Evolutionary conservation across 1,284 basidiomycete species (phyloP), one percentile per base, ranked within the genome.

Genomic region (Fomitopsis pinicola): DNA sequence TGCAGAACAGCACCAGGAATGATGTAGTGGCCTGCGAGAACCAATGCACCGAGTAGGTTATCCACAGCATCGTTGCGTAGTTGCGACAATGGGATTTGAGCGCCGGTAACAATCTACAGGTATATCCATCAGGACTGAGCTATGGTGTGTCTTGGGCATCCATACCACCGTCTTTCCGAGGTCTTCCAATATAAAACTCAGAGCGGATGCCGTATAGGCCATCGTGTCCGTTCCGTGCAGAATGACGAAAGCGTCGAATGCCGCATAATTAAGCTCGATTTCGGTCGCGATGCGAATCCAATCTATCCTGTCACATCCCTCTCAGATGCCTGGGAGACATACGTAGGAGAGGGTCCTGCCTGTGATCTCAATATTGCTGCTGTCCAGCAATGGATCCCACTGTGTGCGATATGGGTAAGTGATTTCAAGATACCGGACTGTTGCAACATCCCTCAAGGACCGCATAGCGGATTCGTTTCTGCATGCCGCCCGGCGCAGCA

Each of bases 151-250:
- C 36, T 50, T 19, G 57, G 9, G 30, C 30, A 33, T 33, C 30
- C 15, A 38, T 42, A 92, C 91, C 66, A 92, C 88, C 1, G 90
- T 92, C 77, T 95, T 95, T 57, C 94, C 94, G 7, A 97, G 80
- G 68, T 97, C 94, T 73, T 97, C 94, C 5, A 97, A 80, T 59
- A 97, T 76, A 75, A 97, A 97, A 69, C 91, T 92, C 42, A 96
- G 80, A 1, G 94, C 93, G 54, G 91, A 94, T 2, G 93, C 86
- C 2, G 90, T 91, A 74, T 94, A 96, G 2, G 89, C 85, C 92
- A 95, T 95, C 0, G 94, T 96, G 69, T 96, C 94, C n/a, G 92
- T 94, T 42, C 95, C 95, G 72, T 97, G 95, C 10, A 97, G 78
- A 36, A 97, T 80, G 30, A 97, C 88, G 70, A 97, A 97, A 0